Conservation (phyloP, 805 yeast genomes). For the Phaffomyces thermotolerans region DNA sequence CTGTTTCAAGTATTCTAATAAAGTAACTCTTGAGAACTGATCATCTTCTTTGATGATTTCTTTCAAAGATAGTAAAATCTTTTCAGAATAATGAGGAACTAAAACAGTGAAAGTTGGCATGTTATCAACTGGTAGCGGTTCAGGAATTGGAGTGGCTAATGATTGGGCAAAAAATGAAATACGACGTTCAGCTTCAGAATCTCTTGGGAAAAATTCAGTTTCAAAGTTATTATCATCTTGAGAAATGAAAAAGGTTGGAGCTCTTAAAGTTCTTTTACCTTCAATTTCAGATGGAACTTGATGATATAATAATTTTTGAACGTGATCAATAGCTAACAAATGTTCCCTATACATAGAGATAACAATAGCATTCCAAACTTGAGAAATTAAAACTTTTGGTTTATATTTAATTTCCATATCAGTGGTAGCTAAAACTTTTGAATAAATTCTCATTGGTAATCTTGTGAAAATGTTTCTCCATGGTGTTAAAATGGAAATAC, state of each 20-base stretch:
- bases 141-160: slow-evolving; percentile 96
- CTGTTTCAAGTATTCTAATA: slow-evolving; percentile 90
- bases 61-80: slow-evolving; percentile 84
- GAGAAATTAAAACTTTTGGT: slow-evolving; percentile 96
- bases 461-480: slow-evolving; percentile 99
- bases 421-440: slow-evolving; percentile 94
- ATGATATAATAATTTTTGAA: slow-evolving; percentile 92
- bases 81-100: slow-evolving; percentile 94
- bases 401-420: slow-evolving; percentile 99
- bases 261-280: slow-evolving; percentile 96
- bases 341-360: slow-evolving; percentile 99
- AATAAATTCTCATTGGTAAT: slow-evolving; percentile 97
- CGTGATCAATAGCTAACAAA: slow-evolving; percentile 95
- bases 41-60: slow-evolving; percentile 97
- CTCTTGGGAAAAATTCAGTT: slow-evolving; percentile 93
- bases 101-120: slow-evolving; percentile 98
- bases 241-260: slow-evolving; percentile 97
- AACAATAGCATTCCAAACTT: slow-evolving; percentile 98
- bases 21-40: slow-evolving; percentile 89
- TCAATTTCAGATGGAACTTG: slow-evolving; percentile 98
- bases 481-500: slow-evolving; percentile 97
- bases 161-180: slow-evolving; percentile 99
- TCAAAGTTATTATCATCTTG: slow-evolving; percentile 92
- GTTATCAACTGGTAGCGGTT: slow-evolving; percentile 97
- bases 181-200: slow-evolving; percentile 99